Conservation (phyloP, 2,329 filamentous ascomycete species). For the Tricladium varicosporioides region DNA sequence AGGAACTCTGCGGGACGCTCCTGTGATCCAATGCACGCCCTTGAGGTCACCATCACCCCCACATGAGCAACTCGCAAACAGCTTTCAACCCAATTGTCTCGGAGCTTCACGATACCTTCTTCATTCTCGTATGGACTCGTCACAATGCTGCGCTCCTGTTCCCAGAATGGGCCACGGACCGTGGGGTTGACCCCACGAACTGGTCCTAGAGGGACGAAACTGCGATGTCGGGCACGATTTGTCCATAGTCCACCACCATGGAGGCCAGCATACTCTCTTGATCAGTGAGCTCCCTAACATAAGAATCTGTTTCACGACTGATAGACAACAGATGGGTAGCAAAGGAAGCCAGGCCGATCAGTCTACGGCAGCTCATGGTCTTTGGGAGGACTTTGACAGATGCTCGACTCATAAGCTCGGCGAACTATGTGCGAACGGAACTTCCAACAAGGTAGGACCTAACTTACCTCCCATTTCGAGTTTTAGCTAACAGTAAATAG, state of each 20-base stretch:
- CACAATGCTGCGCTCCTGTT: conserved; percentile 35
- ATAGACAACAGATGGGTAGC: conserved; percentile 74
- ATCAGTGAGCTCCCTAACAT: conserved; percentile 51
- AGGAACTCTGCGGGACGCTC: neutral
- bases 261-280: conserved; percentile 62
- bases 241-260: conserved; percentile 43
- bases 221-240: conserved; percentile 11
- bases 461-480: neutral
- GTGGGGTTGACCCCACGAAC: conserved; percentile 27
- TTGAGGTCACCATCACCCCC: neutral
- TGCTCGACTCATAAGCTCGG: conserved; percentile 83
- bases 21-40: neutral
- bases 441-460: conserved; percentile 72
- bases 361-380: conserved; percentile 92
- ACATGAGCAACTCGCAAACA: neutral
- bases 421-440: conserved; percentile 96
- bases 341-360: conserved; percentile 91
- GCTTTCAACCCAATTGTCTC: neutral
- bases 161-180: conserved; percentile 32
- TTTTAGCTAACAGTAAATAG: conserved; percentile 41
- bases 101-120: neutral
- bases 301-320: neutral
- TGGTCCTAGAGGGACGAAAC: conserved; percentile 14
- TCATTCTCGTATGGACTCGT: conserved; percentile 32
- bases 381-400: conserved; percentile 94